Base-by-base conservation (phyloP, 768 basidiomycete species). In the Thelephora aurantiotincta region DNA sequence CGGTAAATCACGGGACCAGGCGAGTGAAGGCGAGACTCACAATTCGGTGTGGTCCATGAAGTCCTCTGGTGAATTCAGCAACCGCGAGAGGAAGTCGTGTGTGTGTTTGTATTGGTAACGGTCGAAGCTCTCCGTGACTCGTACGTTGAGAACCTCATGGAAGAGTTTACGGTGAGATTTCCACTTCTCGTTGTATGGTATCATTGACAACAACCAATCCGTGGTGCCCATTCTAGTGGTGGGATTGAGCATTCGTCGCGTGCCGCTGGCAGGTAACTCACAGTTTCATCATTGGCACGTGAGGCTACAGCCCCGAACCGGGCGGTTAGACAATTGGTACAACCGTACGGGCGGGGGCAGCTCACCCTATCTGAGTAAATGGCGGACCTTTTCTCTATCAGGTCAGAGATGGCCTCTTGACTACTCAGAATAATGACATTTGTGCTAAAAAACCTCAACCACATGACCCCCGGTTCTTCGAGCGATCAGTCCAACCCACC, bases 391-490 rank as follows among this genome's bases (percentile, higher is more conserved):
- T 52, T 51, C 47, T 52, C 50, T 13, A 55, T 44, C 3, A 53
- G 45, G 6, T 57, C 51, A 11, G 30, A 34, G 2, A 46, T 46
- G 4, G 49, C 49, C 34, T 47, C 18, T 20, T 47, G 14, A 12
- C 43, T 47, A 36, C 50, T 52, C 26, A 54, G 26, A 2, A 54
- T 48, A 16, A 54, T 34, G 9, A 54, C 47, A 19, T 50, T 18
- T 13, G 44, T 53, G 5, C 53, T 52, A 13, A 54, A 45, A 2
- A 54, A 33, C 14, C 51, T 53, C 35, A 56, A 18, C n/a, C 50
- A 43, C 20, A 58, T 49, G 18, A 58, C 36, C 16, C 52, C 55
- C 5, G 51, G 49, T 2, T 44, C 52, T 53, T 47, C 14, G n/a
- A 35, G 13, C 19, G 13, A 43, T 2, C 49, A 49, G 36, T 48